A percentile compares a stretch with the other conserved stretches of the same genome.
Conservation (phyloP, 2,329 filamentous ascomycete genomes). For the Cercospora zeina region DNA sequence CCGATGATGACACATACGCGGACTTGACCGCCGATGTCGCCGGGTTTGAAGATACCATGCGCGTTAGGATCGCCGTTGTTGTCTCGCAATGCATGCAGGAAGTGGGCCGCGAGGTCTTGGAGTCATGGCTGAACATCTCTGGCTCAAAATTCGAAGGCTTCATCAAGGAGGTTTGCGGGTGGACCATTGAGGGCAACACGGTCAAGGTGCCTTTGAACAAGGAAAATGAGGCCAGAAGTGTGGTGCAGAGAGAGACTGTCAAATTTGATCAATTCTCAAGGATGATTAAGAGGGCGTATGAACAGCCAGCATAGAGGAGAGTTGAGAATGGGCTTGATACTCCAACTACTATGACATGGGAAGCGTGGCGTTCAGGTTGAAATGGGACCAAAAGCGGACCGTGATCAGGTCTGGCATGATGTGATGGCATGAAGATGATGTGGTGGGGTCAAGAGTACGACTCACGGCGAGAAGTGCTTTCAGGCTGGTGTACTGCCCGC, state of each 20-base stretch:
- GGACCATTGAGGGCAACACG: conserved; percentile 68
- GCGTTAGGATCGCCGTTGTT: conserved; percentile 83
- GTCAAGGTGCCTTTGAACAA: conserved; percentile 87
- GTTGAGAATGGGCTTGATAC: conserved; percentile 6
- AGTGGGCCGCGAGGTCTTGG: conserved; percentile 55
- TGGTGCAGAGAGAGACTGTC: conserved; percentile 92
- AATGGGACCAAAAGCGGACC: conserved; percentile 14
- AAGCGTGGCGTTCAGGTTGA: conserved; percentile 23
- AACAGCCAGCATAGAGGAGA: conserved; percentile 62
- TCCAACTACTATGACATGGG: conserved; percentile 16
- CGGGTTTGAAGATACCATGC: conserved; percentile 92
- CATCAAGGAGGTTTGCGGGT: conserved; percentile 65
- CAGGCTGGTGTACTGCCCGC: not conserved
- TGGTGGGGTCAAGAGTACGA: not conserved
- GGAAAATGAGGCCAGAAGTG: conserved; percentile 96
- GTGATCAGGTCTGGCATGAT: conserved; percentile 14
- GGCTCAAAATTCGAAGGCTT: conserved; percentile 53
- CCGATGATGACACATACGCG: conserved; percentile 92
- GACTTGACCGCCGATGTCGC: conserved; percentile 91
- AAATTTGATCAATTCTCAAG: conserved; percentile 82
- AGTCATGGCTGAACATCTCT: conserved; percentile 52
- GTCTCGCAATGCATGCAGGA: conserved; percentile 83
- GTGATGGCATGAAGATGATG: conserved; percentile 8
- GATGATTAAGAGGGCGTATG: conserved; percentile 80
- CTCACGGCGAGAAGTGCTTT: not conserved